phyloP scores from a whole-genome alignment of 768 basidiomycete species.

The Lentinula lateritia region DNA sequence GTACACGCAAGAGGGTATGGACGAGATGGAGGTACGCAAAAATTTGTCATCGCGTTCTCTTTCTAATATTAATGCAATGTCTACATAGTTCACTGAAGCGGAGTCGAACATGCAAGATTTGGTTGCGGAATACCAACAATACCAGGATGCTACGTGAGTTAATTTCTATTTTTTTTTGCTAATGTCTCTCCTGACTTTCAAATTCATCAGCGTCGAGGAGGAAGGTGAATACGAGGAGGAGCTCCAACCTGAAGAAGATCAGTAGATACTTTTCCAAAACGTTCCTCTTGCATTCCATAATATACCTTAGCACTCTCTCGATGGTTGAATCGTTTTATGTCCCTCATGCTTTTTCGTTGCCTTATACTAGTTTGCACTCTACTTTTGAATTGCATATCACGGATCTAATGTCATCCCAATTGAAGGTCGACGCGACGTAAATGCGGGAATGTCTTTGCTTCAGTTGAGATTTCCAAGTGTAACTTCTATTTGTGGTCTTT shows the following conservation, averaged over 20 bases:
- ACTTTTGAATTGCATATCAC: neutral
- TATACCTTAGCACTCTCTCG: constrained; percentile 9
- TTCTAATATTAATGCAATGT: neutral
- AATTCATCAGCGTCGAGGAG: constrained; percentile 66
- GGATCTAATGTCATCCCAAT: neutral
- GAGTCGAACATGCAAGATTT: constrained; percentile 99
- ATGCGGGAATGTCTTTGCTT: neutral
- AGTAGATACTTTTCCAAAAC: constrained; percentile 23
- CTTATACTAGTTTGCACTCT: constrained; percentile 25
- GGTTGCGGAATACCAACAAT: constrained; percentile 96
- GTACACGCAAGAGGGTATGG: constrained; percentile 99
- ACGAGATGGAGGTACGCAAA: constrained; percentile 81
- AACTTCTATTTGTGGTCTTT: no score
- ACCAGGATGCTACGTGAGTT: constrained; percentile 89
- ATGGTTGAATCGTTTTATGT: neutral
- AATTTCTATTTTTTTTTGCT: neutral
- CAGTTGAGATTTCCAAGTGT: no score
- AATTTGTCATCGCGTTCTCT: neutral
- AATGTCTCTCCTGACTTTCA: neutral
- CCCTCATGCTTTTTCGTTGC: constrained; percentile 11
- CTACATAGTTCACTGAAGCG: constrained; percentile 83
- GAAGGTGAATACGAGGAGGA: constrained; percentile 91
- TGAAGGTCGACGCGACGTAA: neutral
- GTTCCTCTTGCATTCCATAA: constrained; percentile 3
- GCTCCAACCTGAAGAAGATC: constrained; percentile 52